Percentiles rank a stretch among this genome's conserved stretches.
These are phyloP conservation scores for Fraxinus latifolia DNA, from an alignment of 305 asterid species.

Conservation along the genomic window DNA sequence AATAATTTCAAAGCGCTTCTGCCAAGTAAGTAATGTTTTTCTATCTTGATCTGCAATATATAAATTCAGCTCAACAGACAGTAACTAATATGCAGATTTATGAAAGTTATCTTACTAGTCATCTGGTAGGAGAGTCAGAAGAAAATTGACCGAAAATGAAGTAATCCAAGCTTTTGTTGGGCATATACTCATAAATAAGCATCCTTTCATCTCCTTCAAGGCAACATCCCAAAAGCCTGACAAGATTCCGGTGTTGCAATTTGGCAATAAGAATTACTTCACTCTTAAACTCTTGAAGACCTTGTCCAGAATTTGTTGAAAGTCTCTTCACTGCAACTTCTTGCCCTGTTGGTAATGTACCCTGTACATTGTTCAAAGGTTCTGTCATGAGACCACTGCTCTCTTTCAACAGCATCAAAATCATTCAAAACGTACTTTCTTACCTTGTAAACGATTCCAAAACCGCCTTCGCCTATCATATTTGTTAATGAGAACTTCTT, in stretches of 20 bases:
- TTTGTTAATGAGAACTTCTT: conserved; percentile 23
- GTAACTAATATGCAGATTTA: neutral
- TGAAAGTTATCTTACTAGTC: too few relatives aligned
- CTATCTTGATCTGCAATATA: neutral
- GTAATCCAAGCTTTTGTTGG: conserved; percentile 27
- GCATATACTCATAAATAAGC: conserved; percentile 25
- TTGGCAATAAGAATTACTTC: conserved; percentile 21
- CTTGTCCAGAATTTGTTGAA: conserved; percentile 22
- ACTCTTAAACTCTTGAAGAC: conserved; percentile 20
- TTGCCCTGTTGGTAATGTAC: conserved; percentile 11
- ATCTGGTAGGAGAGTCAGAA: neutral
- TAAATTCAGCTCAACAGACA: neutral
- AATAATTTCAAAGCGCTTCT: neutral
- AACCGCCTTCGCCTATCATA: conserved; percentile 32
- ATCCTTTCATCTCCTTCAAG: conserved; percentile 22
- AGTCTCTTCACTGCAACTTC: conserved; percentile 25
- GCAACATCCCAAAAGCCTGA: conserved; percentile 26
- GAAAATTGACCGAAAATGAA: conserved; percentile 23
- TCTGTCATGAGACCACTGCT: neutral
- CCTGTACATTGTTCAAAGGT: conserved; percentile 1
- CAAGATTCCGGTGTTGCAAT: conserved; percentile 26
- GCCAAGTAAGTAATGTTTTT: neutral
- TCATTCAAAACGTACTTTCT: neutral
- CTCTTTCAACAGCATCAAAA: neutral
- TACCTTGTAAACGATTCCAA: conserved; percentile 35